Evolutionary conservation across 768 basidiomycete species (phyloP).

Genomic region (Russula vinacea): DNA sequence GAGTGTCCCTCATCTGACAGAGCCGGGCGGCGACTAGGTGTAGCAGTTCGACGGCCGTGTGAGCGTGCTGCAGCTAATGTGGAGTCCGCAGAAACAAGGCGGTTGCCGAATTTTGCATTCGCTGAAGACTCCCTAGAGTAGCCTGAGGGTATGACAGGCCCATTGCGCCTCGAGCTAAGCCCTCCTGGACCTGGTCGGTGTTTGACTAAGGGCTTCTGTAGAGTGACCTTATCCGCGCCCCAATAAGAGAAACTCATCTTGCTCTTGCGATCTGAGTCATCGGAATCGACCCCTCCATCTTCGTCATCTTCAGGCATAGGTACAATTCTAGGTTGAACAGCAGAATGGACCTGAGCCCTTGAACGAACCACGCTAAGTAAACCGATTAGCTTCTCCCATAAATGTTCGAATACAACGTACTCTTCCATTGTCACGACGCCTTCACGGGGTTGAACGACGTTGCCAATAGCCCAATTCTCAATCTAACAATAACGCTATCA

Average conservation of each 20-base stretch:
- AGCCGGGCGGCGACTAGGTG: constrained; percentile 44
- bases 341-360: constrained; percentile 54
- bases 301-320: constrained; percentile 67
- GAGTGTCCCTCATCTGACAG: constrained; percentile 64
- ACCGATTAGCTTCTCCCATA: constrained; percentile 20
- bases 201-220: constrained; percentile 73
- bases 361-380: constrained; percentile 63
- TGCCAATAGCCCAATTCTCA: constrained; percentile 83
- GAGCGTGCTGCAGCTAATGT: constrained; percentile 48
- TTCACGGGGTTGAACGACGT: constrained; percentile 68
- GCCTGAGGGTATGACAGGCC: constrained; percentile 46
- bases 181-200: constrained; percentile 37
- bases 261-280: constrained; percentile 84
- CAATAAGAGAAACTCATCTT: constrained; percentile 95
- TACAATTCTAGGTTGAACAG: constrained; percentile 61
- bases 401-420: constrained; percentile 45
- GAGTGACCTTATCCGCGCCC: constrained; percentile 88
- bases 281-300: constrained; percentile 60
- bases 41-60: constrained; percentile 57
- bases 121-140: constrained; percentile 81
- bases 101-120: constrained; percentile 89
- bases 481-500: constrained; percentile 47
- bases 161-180: constrained; percentile 39
- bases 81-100: constrained; percentile 66
- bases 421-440: constrained; percentile 90